Percentiles rank a stretch among this genome's conserved stretches.
phyloP scores from a whole-genome alignment of 352 stramenopile species.

The Phytophthora ramorum region DNA sequence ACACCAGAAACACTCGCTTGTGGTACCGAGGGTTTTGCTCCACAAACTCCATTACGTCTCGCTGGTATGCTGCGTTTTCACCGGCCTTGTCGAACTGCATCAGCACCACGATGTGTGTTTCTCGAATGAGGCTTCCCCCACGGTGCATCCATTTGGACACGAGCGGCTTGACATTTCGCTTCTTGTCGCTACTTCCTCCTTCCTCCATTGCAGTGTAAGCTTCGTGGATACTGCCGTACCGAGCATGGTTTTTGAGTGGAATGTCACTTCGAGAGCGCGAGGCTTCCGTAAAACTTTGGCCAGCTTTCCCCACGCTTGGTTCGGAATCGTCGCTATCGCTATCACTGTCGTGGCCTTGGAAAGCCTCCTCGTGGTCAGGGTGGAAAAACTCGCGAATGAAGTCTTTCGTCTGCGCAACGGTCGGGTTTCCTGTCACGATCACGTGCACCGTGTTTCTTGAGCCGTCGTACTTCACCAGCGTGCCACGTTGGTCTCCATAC shows the following conservation, averaged over 20 bases:
- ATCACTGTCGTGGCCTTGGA: constrained; percentile 32
- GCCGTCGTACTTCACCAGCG: constrained; percentile 63
- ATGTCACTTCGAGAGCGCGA: constrained; percentile 18
- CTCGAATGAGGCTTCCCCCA: constrained; percentile 55
- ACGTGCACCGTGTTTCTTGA: constrained; percentile 79
- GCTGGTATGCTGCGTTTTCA: constrained; percentile 56
- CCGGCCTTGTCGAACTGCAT: constrained; percentile 76
- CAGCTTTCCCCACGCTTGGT: neutral
- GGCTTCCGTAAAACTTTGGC: constrained; percentile 11
- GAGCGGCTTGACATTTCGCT: constrained; percentile 25
- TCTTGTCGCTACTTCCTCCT: constrained; percentile 22
- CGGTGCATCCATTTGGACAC: constrained; percentile 61
- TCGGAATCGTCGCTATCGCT: constrained; percentile 30
- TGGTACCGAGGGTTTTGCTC: constrained; percentile 71
- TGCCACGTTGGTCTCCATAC: constrained; percentile 72
- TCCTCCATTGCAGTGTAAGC: constrained; percentile 41
- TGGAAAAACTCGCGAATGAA: constrained; percentile 92
- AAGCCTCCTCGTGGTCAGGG: constrained; percentile 72
- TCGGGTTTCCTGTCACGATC: constrained; percentile 88
- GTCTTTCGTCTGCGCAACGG: constrained; percentile 79
- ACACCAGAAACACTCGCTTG: constrained; percentile 85
- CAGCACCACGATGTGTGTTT: constrained; percentile 84
- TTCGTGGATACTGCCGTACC: constrained; percentile 38
- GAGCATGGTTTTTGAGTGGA: constrained; percentile 26
- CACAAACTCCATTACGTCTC: constrained; percentile 75